Base-by-base conservation (phyloP, 257 asterid genomes). In the Salvia splendens region DNA sequence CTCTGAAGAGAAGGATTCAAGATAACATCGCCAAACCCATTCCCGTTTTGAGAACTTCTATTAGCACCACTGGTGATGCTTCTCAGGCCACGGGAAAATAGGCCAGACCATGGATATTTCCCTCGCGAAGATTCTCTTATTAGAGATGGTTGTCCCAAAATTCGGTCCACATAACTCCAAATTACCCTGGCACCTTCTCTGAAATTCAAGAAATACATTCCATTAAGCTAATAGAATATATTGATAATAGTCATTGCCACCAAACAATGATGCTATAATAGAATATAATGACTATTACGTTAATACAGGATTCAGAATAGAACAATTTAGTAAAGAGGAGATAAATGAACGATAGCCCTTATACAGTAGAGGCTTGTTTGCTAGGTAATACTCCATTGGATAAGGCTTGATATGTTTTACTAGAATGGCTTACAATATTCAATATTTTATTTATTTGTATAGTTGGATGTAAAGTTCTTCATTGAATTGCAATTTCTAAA, bases 81-180 rank as follows among this genome's bases (percentile, higher is more conserved):
- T 56, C 80, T 82, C 85, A 80, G 73, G 52, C 84, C 70, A 64
- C 86, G 92, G 14, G 89, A 71, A 65, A 83, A 75, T 70, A 78
- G 6, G 64, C 96, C 95, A 40, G 97, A 94, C 99, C 99, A 94
- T 17, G 96, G 99, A 78, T 94, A 94, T 75, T 84, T 94, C 65
- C 97, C 99, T 76, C 91, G 86, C 62, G 99, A 94, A 61, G 99
- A 94, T 82, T 94, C 99, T 64, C 99, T 84, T 67, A 94, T 91
- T 51, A 94, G 78, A 72, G 97, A 91, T 67, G 97, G 99, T 67
- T 94, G 99, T 74, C 99, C 99, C 75, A 94, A 71, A 78, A 91
- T 87, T 74, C 97, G 87, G 79, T 94, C 99, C 81, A 91, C 96
- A 9, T 94, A 91, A 77, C 96, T 82, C 99, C 99, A 94, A 63